These are phyloP conservation scores for Theileria annulata DNA, from an alignment of 169 alveolate species.

Conservation along the genomic window DNA sequence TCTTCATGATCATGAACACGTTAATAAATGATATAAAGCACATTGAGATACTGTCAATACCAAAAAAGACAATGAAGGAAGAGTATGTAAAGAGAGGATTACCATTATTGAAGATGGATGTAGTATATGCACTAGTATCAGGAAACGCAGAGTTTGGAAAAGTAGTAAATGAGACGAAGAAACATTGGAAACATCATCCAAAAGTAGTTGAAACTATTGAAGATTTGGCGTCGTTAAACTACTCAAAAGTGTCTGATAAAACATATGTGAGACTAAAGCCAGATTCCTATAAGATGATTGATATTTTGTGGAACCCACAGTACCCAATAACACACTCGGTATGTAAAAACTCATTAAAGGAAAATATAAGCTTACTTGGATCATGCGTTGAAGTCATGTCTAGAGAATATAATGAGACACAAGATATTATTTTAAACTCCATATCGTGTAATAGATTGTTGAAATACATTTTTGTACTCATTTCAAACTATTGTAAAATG, in stretches of 20 bases:
- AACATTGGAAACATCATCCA: conserved; percentile 53
- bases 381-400: conserved; percentile 8
- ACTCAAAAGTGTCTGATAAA: conserved; percentile 55
- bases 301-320: conserved; percentile 45
- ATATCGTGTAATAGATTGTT: neutral
- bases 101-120: conserved; percentile 50
- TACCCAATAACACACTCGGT: conserved; percentile 13
- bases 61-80: conserved; percentile 23
- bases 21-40: conserved; percentile 42
- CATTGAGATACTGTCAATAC: conserved; percentile 45
- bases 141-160: conserved; percentile 44
- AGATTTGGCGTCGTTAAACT: conserved; percentile 34
- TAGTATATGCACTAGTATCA: conserved; percentile 25
- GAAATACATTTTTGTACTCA: neutral
- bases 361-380: conserved; percentile 30
- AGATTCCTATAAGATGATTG: conserved; percentile 42
- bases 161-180: conserved; percentile 17
- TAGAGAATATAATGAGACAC: conserved; percentile 15
- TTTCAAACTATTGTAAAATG: neutral
- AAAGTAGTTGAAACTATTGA: conserved; percentile 32
- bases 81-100: conserved; percentile 35
- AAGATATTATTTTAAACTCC: neutral
- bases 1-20: conserved; percentile 27
- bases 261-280: conserved; percentile 45
- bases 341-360: neutral